phyloP scores from a whole-genome alignment of 768 basidiomycete species.

The Suillus brevipes region DNA sequence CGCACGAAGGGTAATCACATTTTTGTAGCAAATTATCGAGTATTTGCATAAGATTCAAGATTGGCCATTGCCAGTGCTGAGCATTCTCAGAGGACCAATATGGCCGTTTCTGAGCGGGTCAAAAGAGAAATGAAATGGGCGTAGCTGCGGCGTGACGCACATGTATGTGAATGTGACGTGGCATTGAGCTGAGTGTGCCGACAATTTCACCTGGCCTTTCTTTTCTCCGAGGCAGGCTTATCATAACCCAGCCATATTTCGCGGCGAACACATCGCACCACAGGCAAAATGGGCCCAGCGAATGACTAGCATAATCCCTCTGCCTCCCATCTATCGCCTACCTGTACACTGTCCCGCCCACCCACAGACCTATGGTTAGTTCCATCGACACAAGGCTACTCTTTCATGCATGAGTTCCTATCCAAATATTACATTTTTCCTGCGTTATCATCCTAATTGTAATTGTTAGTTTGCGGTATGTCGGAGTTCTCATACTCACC shows the following conservation, averaged over 20 bases:
- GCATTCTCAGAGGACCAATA: background rate
- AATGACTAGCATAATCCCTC: background rate
- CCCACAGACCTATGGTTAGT: background rate
- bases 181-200: too few relatives aligned
- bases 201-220: too few relatives aligned
- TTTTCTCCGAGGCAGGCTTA: too few relatives aligned
- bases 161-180: too few relatives aligned
- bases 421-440: background rate
- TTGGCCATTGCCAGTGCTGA: background rate
- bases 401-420: background rate
- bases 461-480: background rate
- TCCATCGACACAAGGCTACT: background rate
- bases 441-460: background rate
- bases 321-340: background rate
- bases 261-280: too few relatives aligned
- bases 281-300: too few relatives aligned
- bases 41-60: background rate
- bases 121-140: too few relatives aligned
- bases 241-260: too few relatives aligned
- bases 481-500: background rate
- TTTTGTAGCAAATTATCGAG: too few relatives aligned
- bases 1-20: too few relatives aligned
- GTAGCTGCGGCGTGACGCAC: too few relatives aligned
- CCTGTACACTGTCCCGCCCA: background rate
- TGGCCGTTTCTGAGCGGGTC: background rate